Percentiles rank a stretch among this genome's conserved stretches.
phyloP scores from a whole-genome alignment of 148 eudicot species.

The Chenopodium quinoa region DNA sequence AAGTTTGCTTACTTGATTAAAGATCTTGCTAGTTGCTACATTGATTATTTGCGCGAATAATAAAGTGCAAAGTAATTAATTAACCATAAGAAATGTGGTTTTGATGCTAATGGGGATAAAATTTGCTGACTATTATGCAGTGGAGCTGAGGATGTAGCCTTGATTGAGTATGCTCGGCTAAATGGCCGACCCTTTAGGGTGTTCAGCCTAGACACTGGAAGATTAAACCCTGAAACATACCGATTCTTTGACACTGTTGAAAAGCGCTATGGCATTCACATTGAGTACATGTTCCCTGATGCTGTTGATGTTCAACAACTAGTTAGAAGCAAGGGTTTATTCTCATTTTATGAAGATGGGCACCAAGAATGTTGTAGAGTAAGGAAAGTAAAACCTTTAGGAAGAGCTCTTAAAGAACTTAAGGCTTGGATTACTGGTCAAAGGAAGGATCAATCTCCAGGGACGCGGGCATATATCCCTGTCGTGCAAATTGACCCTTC shows the following conservation, averaged over 20 bases:
- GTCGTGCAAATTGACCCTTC: background rate
- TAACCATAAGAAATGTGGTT: too few species aligned
- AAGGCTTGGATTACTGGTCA: background rate
- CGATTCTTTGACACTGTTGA: background rate
- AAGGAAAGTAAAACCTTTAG: background rate
- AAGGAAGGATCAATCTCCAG: background rate
- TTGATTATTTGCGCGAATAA: too few species aligned
- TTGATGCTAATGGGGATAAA: background rate
- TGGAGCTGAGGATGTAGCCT: constrained; percentile 90
- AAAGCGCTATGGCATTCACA: background rate
- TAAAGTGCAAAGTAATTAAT: too few species aligned
- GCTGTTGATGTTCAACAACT: background rate
- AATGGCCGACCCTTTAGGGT: background rate
- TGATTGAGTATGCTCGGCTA: background rate
- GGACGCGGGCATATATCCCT: background rate
- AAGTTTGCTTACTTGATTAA: too few species aligned
- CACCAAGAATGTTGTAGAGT: background rate
- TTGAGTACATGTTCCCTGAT: background rate
- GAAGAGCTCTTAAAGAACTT: background rate
- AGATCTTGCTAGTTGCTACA: too few species aligned
- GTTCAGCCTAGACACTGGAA: background rate
- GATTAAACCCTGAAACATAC: background rate
- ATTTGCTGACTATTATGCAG: constrained; percentile 32
- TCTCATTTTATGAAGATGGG: background rate
- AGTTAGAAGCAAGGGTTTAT: background rate